Evolutionary conservation across 306 rosid species (phyloP).

Genomic region (Arachis stenosperma): DNA sequence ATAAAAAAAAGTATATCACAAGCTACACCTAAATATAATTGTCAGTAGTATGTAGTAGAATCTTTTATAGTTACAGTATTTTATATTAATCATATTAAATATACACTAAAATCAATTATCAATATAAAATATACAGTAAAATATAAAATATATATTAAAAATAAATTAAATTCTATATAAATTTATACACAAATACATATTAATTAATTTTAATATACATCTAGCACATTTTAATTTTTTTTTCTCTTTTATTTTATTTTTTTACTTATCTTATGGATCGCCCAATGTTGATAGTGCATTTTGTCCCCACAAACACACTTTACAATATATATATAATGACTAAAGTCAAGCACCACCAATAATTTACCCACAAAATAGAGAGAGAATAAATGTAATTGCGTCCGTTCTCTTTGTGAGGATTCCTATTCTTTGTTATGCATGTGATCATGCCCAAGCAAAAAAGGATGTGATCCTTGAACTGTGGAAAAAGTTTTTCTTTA

Average conservation of each 20-base stretch:
- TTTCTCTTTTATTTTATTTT: too few species aligned
- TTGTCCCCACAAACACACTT: conserved; percentile 48
- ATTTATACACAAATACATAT: too few species aligned
- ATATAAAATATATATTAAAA: too few species aligned
- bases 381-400: conserved; percentile 23
- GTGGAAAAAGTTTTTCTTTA: conserved; percentile 80
- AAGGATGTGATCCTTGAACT: conserved; percentile 63
- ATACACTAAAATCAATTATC: too few species aligned
- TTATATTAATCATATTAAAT: background rate
- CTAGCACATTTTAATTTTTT: too few species aligned
- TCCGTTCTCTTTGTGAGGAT: conserved; percentile 44
- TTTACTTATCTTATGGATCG: too few species aligned
- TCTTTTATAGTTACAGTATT: conserved; percentile 43
- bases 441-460: conserved; percentile 42
- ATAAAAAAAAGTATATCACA: too few species aligned
- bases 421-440: conserved; percentile 64
- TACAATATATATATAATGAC: conserved; percentile 41
- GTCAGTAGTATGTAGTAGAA: background rate
- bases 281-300: conserved; percentile 40
- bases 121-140: too few species aligned
- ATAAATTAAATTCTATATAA: too few species aligned
- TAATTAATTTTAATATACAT: too few species aligned
- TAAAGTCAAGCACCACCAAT: conserved; percentile 48
- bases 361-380: conserved; percentile 17
- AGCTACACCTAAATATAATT: too few species aligned